Percentiles rank a stretch among this genome's conserved stretches.
These are phyloP conservation scores for Chlamydomonas reinhardtii DNA, from an alignment of 163 green algal genomes.

Conservation along the genomic window DNA sequence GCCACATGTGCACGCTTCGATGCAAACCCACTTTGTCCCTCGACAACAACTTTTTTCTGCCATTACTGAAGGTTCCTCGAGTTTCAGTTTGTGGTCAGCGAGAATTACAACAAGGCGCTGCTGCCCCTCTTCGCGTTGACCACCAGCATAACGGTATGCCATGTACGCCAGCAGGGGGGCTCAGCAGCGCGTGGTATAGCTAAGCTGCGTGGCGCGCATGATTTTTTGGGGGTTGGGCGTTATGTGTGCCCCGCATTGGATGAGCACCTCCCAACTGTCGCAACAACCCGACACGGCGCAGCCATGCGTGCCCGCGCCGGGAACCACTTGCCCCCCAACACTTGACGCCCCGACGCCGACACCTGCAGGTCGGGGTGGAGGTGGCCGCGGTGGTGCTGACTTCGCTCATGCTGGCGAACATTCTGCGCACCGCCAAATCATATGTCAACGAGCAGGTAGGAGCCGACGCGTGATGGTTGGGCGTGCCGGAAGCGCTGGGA, in stretches of 20 bases:
- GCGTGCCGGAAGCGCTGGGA: neutral
- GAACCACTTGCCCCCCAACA: too few relatives aligned
- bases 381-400: constrained; percentile 77
- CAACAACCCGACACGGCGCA: too few relatives aligned
- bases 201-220: too few relatives aligned
- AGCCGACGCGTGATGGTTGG: neutral
- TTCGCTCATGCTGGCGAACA: constrained; percentile 81
- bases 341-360: too few relatives aligned
- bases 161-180: neutral
- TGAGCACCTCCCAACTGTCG: too few relatives aligned
- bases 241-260: too few relatives aligned
- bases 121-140: constrained; percentile 72
- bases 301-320: too few relatives aligned
- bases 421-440: constrained; percentile 78
- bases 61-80: constrained; percentile 30
- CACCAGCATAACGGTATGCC: constrained; percentile 72
- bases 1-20: too few relatives aligned
- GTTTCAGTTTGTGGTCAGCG: constrained; percentile 46
- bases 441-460: constrained; percentile 79
- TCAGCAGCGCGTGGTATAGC: too few relatives aligned
- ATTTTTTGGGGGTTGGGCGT: too few relatives aligned
- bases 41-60: neutral
- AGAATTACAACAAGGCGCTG: constrained; percentile 49
- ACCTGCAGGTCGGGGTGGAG: constrained; percentile 74
- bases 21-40: too few relatives aligned